Evolutionary conservation across 2,329 filamentous ascomycete genomes (phyloP).

Genomic region (Biscogniauxia marginata): DNA sequence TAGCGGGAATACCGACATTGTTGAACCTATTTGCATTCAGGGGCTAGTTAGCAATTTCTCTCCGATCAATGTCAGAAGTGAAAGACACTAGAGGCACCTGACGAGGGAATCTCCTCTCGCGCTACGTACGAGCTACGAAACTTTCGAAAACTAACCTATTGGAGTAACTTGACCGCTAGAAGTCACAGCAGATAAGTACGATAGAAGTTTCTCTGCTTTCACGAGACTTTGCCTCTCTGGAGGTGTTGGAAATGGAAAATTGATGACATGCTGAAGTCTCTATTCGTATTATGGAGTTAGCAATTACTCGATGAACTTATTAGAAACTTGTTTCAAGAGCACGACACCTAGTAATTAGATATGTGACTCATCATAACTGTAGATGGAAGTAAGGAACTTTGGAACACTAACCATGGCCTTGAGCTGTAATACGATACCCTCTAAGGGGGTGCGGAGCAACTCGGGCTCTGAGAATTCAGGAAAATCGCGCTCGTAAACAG

Average conservation of each 20-base stretch:
- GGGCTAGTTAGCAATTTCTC: not conserved
- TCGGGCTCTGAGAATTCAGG: slow-evolving; percentile 83
- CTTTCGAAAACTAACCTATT: not conserved
- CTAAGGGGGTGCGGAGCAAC: slow-evolving; percentile 85
- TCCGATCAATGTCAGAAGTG: too few species aligned
- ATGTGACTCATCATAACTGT: too few species aligned
- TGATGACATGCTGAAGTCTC: slow-evolving; percentile 81
- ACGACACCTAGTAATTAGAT: too few species aligned
- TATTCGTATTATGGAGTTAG: not conserved
- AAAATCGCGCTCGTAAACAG: slow-evolving; percentile 89
- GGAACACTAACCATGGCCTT: slow-evolving; percentile 72
- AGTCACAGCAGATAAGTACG: slow-evolving; percentile 79
- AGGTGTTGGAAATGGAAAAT: slow-evolving; percentile 94
- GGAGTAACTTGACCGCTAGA: slow-evolving; percentile 70
- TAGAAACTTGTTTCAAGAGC: too few species aligned
- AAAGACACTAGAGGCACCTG: too few species aligned
- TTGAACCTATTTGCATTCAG: slow-evolving; percentile 59
- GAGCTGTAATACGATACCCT: slow-evolving; percentile 87
- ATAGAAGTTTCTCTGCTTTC: slow-evolving; percentile 82
- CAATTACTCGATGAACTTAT: not conserved
- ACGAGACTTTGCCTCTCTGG: slow-evolving; percentile 74
- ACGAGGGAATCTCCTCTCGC: not conserved
- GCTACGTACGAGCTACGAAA: not conserved
- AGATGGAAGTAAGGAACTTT: not conserved
- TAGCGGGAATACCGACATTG: slow-evolving; percentile 85